Base-by-base conservation (phyloP, 2,329 filamentous ascomycete species). In the Apiospora pterosperma region DNA sequence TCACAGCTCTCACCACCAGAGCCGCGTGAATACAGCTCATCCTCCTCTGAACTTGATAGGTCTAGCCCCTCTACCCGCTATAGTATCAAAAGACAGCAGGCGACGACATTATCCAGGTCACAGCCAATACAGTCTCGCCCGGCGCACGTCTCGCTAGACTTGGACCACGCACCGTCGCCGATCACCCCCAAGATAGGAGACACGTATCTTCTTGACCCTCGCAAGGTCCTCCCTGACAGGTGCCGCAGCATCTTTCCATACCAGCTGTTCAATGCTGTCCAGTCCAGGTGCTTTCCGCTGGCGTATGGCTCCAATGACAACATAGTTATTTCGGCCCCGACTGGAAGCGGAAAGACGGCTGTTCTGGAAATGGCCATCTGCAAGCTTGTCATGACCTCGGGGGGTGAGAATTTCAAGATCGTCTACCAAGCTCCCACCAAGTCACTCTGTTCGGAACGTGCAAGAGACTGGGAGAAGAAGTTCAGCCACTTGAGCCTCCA, bases 401-500 rank as follows among this genome's bases (percentile, higher is more conserved):
- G 81, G 75, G 71, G 85, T 77, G 71, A 87, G 78, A 73, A 88
- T 59, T 93, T 90, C 82, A 96, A 96, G 75, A 88, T 95, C 52
- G 85, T 96, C 3, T 97, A 96, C 71, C 90, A 92, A 76, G 92
- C 92, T 12, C 93, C 92, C 0, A 95, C 91, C 0, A 96, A 96
- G 69, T 91, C 92, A 0, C 81, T 96, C 1, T 97, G 92, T 72
- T 85, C 90, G 0, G 92, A 97, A 73, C 82, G 91, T 41, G 84
- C 90, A 61, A 85, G 86, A 60, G 92, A 96, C 70, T 97, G 93
- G 92, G 84, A 88, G 66, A 82, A 80, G 59, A 96, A 93, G 71
- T 95, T 96, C 72, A 81, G 80, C 28, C 79, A 84, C 16, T 78
- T 96, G 65, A 88, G 87, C 23, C 77, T 96, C 16, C 81, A 85